These are phyloP conservation scores for Emydomyces testavorans DNA, from an alignment of 2,329 filamentous ascomycete genomes.

Conservation along the genomic window DNA sequence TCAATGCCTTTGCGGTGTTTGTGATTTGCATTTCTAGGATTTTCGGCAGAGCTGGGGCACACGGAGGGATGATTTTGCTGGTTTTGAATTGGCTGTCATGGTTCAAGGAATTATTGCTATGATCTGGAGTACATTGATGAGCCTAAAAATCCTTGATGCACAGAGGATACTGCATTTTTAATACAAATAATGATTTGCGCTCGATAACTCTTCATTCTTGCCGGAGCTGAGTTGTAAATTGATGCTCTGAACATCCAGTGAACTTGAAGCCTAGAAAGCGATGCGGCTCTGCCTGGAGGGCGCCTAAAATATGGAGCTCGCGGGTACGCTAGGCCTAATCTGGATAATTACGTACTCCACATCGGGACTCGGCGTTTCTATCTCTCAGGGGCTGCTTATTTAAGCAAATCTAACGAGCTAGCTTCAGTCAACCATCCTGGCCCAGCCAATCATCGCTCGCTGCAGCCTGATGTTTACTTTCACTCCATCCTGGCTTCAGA, in stretches of 20 bases:
- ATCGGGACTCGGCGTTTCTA: not conserved
- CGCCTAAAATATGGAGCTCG: not conserved
- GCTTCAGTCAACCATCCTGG: not conserved
- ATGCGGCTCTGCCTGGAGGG: constrained; percentile 2
- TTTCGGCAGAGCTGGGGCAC: not conserved
- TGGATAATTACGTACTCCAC: not conserved
- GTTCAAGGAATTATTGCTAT: not conserved
- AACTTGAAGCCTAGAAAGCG: not conserved
- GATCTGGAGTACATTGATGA: not conserved
- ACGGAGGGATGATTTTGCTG: not conserved
- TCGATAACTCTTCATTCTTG: not conserved
- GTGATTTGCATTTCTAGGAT: not conserved
- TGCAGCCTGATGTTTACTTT: constrained; percentile 10
- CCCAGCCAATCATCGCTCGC: constrained; percentile 2
- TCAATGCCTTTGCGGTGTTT: not conserved
- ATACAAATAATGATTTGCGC: not conserved
- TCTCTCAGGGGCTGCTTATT: not conserved
- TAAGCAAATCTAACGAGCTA: not conserved
- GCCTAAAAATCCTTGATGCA: no score
- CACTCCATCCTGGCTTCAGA: no score
- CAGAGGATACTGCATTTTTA: no score
- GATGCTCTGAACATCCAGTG: no score
- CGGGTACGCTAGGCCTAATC: not conserved
- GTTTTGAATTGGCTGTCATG: not conserved
- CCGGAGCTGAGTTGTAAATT: not conserved